Conservation (phyloP, 495 filamentous ascomycete genomes). For the Talaromyces stipitatus region DNA sequence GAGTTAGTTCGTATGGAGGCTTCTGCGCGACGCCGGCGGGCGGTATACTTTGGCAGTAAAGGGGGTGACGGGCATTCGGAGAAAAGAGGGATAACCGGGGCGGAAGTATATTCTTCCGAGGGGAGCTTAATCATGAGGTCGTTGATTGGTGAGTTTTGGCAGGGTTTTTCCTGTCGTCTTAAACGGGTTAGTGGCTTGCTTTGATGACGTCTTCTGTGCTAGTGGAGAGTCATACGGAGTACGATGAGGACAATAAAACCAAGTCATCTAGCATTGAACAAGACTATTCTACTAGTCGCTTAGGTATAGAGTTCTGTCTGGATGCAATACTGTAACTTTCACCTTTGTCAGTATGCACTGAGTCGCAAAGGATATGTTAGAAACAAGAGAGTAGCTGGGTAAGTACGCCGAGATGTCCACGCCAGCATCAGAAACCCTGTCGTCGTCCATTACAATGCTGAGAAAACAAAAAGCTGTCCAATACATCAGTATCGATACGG, state of each 20-base stretch:
- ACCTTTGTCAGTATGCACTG: background rate
- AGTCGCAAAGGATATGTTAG: background rate
- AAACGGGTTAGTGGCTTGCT: background rate
- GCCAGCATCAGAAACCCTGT: background rate
- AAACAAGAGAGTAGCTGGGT: background rate
- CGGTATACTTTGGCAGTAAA: background rate
- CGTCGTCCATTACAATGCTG: slow-evolving; percentile 63
- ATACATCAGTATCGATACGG: background rate
- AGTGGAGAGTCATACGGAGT: background rate
- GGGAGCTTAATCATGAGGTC: background rate
- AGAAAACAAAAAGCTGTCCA: slow-evolving; percentile 88
- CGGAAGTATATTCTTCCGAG: background rate
- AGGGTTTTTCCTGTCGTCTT: background rate
- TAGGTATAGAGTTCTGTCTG: background rate
- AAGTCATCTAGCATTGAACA: slow-evolving; percentile 1
- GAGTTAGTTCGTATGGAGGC: background rate
- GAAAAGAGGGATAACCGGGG: background rate
- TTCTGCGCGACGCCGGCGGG: background rate
- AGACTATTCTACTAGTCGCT: background rate
- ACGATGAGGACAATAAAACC: background rate
- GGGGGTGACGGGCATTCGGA: background rate
- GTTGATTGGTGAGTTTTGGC: background rate
- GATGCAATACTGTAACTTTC: background rate
- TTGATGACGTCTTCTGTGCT: slow-evolving; percentile 1
- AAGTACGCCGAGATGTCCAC: background rate